Percentiles rank a stretch among this genome's conserved stretches.
phyloP scores from a whole-genome alignment of 2,329 filamentous ascomycete genomes.

The Aureobasidium sp. region DNA sequence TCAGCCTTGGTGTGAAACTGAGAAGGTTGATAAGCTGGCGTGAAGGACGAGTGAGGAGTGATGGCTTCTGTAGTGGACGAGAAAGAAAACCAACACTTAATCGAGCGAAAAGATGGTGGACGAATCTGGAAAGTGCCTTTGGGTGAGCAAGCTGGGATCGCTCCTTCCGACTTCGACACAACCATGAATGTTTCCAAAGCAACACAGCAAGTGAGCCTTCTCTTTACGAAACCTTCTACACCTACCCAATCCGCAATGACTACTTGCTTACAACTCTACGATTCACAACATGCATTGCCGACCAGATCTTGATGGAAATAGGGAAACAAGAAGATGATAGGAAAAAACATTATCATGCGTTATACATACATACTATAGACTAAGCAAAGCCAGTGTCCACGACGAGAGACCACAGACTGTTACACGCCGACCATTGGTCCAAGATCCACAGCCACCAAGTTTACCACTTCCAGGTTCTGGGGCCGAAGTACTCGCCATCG shows the following conservation, averaged over 20 bases:
- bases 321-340: too few relatives aligned
- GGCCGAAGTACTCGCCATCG: slow-evolving; percentile 60
- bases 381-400: not conserved
- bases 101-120: not conserved
- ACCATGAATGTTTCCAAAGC: not conserved
- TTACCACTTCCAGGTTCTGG: slow-evolving; percentile 30
- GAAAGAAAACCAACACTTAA: not conserved
- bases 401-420: not conserved
- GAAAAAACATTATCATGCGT: not conserved
- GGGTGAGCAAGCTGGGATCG: not conserved
- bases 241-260: too few relatives aligned
- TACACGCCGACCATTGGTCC: not conserved
- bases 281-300: not conserved
- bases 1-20: not conserved
- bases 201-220: not conserved
- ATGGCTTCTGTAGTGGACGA: not conserved
- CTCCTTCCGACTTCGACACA: not conserved
- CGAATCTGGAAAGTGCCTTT: not conserved
- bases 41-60: not conserved
- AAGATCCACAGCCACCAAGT: not conserved
- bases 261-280: not conserved
- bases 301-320: too few relatives aligned
- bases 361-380: not conserved
- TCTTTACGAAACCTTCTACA: too few relatives aligned
- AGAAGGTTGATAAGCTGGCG: not conserved